Base-by-base conservation (phyloP, 2,329 filamentous ascomycete species). In the Chrysosphaeria jannelii region DNA sequence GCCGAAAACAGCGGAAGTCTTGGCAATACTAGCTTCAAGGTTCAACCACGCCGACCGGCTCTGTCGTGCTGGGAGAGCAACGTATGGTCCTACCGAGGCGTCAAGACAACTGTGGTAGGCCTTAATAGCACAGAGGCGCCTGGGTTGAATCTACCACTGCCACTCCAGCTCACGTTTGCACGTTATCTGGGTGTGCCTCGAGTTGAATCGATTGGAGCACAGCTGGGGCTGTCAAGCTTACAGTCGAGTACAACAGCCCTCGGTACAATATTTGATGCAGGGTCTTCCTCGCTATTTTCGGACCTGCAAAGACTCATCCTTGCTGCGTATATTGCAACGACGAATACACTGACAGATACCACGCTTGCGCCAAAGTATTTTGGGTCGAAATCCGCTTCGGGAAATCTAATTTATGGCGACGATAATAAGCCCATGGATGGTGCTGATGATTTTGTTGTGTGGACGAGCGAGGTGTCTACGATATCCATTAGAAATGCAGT, bases 11-110 rank as follows among this genome's bases (percentile, higher is more conserved):
- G 7, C 7, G n/a, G 16, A 7, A 7, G 7, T n/a, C 16, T n/a
- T 7, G 16, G 16, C 16, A 25, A 14, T 17, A 20, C 28, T 10
- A 26, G 19, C 13, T 34, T 34, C 23, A 19, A 24, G 12, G 36
- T 39, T n/a, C 15, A 25, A 13, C 21, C 28, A 5, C 15, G 15
- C 12, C 31, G 32, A 6, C 36, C 36, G 7, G 32, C 28, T 6
- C 31, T 37, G 11, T 35, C 33, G 8, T 37, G 35, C 25, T 37
- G 35, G 37, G 27, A 39, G 28, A 26, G 31, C 8, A 31, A 36
- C 24, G 27, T 37, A 5, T 39, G 37, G 37, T 34, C 32, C 4
- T 39, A 35, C 20, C 7, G 24, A 8, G 32, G 28, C 19, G 16
- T 23, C n/a, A 36, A 29, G 22, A 34, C 26, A 18, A 31, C 31